Conservation (phyloP, 176 grass and related monocot species). For the Oryza longistaminata region DNA sequence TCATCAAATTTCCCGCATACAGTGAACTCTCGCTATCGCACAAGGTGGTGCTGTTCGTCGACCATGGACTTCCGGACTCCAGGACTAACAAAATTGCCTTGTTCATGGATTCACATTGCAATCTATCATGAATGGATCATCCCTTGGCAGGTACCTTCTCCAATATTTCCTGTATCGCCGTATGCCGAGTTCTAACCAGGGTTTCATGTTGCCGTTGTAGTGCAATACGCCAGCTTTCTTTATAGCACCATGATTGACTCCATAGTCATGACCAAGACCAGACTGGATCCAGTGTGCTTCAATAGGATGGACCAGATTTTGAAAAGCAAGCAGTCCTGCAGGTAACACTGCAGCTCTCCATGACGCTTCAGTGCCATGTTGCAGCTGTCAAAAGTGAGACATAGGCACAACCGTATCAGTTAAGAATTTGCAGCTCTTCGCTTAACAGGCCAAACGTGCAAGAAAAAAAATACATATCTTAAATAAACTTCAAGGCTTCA, state of each 20-base stretch:
- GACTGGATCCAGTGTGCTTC: conserved; percentile 48
- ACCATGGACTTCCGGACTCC: background rate
- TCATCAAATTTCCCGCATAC: background rate
- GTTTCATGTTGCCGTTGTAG: conserved; percentile 89
- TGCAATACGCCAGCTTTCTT: conserved; percentile 56
- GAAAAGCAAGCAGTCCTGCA: conserved; percentile 58
- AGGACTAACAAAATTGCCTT: background rate
- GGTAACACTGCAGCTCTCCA: conserved; percentile 59
- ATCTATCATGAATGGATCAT: conserved; percentile 59
- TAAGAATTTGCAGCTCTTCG: background rate
- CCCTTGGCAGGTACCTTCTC: conserved; percentile 65
- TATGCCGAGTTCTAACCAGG: conserved; percentile 72
- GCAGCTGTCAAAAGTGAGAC: conserved; percentile 44
- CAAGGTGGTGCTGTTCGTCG: background rate
- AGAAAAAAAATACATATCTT: background rate
- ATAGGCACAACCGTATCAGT: background rate
- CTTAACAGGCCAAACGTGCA: conserved; percentile 7
- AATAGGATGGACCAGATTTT: conserved; percentile 59
- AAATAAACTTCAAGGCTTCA: background rate
- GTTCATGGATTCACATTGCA: conserved; percentile 80
- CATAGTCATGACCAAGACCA: conserved; percentile 72
- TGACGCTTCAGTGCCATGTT: conserved; percentile 38
- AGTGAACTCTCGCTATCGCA: background rate
- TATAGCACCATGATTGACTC: conserved; percentile 45
- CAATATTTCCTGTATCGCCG: conserved; percentile 72